These are phyloP conservation scores for Suillus alpinus DNA, from an alignment of 768 basidiomycete species.

Conservation along the genomic window DNA sequence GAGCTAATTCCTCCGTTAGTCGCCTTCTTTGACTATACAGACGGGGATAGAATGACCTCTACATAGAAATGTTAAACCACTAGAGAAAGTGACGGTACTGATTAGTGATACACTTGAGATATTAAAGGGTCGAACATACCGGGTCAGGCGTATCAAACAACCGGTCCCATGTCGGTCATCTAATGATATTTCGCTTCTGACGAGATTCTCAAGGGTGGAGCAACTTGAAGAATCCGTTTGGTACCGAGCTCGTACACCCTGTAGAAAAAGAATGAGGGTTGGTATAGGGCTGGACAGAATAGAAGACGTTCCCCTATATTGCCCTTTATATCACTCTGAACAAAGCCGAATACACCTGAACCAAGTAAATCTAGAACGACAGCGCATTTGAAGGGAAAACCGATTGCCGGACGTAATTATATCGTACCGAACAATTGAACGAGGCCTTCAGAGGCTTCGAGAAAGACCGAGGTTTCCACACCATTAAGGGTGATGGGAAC, in stretches of 20 bases:
- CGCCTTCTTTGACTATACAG: background rate
- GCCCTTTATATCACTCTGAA: conserved; percentile 65
- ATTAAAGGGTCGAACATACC: conserved; percentile 42
- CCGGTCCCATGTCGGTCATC: conserved; percentile 49
- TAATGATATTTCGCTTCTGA: conserved; percentile 46
- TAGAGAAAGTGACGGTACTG: conserved; percentile 23
- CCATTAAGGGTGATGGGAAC: conserved; percentile 75
- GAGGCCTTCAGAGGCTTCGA: conserved; percentile 87
- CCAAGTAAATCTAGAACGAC: conserved; percentile 58
- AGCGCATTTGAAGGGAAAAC: conserved; percentile 9
- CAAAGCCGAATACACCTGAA: conserved; percentile 67
- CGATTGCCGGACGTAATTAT: conserved; percentile 7
- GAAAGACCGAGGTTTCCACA: conserved; percentile 76
- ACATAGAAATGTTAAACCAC: conserved; percentile 68
- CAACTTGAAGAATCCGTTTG: conserved; percentile 42
- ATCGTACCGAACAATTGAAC: conserved; percentile 65
- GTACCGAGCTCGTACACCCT: conserved; percentile 68
- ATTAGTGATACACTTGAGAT: conserved; percentile 5
- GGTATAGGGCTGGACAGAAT: conserved; percentile 8
- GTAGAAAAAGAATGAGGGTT: conserved; percentile 10
- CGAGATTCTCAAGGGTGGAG: conserved; percentile 59
- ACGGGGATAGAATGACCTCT: conserved; percentile 18
- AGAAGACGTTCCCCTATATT: conserved; percentile 56
- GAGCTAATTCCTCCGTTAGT: conserved; percentile 32
- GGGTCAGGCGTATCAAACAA: conserved; percentile 62